Evolutionary conservation across 345 rosid species (phyloP), one percentile per base, ranked within the genome.

Genomic region (Pugionium cornutum): DNA sequence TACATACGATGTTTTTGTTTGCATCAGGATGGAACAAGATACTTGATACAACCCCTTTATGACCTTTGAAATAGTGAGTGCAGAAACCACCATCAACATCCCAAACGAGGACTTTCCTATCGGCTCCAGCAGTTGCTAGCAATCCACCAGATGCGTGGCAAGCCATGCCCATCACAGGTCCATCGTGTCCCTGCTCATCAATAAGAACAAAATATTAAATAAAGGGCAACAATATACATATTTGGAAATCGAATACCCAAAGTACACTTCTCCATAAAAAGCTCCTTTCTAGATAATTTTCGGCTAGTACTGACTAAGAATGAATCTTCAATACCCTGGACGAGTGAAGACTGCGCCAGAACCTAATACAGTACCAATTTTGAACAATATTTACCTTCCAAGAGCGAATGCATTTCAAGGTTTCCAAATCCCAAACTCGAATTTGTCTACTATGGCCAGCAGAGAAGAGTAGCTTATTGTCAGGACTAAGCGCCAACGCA

Each of bases 51-150:
- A 94, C 92, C 10, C 92, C 97, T 73, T 82, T 83, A 78, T 94
- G 97, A 34, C 96, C 99, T 78, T 81, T 94, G 76, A 90, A 94
- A 81, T 70, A 80, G 76, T 94, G 97, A 72, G 99, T 90, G 68
- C 96, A 86, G 82, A 85, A 94, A 60, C 97, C 96, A 58, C 99
- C 99, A 74, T 90, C 95, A 26, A 94, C 92, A 82, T 94, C 99
- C 97, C 97, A 94, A 54, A 94, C 90, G 66, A 83, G 87, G 4
- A 90, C 97, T 81, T 94, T 94, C 71, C 96, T 88, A 78, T 94
- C 97, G 64, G 96, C 85, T 83, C 97, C 97, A 28, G 90, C 89
- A 53, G 97, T 94, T 34, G 96, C 97, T 66, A 94, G 86, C 81
- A 90, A 75, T 27, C 97, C 97, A 47, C 96, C 95, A 6, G 97